Percentiles rank a stretch among this genome's conserved stretches.
These are phyloP conservation scores for Nemophila menziesii DNA, from an alignment of 257 asterid species.

Conservation along the genomic window DNA sequence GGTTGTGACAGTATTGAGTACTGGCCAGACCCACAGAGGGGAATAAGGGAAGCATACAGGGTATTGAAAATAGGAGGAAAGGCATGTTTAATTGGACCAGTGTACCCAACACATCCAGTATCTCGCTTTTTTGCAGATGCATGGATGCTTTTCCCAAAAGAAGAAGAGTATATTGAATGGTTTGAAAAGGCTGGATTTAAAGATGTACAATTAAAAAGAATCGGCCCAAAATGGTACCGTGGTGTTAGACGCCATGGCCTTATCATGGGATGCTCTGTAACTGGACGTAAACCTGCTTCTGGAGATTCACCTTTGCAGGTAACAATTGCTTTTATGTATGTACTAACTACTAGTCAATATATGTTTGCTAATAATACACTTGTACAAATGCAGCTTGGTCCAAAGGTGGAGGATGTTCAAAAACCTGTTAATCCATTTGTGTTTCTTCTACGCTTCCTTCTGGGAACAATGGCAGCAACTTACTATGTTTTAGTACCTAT, in stretches of 20 bases:
- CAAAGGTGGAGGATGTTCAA: slow-evolving; percentile 69
- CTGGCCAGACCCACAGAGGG: slow-evolving; percentile 99
- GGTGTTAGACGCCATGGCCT: slow-evolving; percentile 95
- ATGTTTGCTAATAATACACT: no score
- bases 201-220: slow-evolving; percentile 80
- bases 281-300: slow-evolving; percentile 72
- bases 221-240: slow-evolving; percentile 98
- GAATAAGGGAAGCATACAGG: slow-evolving; percentile 88
- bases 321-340: slow-evolving; percentile 5
- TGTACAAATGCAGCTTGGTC: slow-evolving; percentile 98
- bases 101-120: slow-evolving; percentile 79
- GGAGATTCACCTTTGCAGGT: slow-evolving; percentile 97
- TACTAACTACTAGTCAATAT: neutral
- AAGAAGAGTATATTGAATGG: slow-evolving; percentile 97
- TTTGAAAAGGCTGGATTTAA: slow-evolving; percentile 80
- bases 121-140: slow-evolving; percentile 89
- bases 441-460: slow-evolving; percentile 48
- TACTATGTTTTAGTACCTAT: slow-evolving; percentile 80
- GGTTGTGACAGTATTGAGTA: slow-evolving; percentile 60
- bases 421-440: slow-evolving; percentile 54
- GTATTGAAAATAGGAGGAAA: slow-evolving; percentile 78
- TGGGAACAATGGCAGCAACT: slow-evolving; percentile 68
- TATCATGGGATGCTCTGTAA: slow-evolving; percentile 96
- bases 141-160: slow-evolving; percentile 99
- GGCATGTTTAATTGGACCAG: slow-evolving; percentile 93